phyloP scores from a whole-genome alignment of 169 alveolate species.

The Perkinsus marinus region DNA sequence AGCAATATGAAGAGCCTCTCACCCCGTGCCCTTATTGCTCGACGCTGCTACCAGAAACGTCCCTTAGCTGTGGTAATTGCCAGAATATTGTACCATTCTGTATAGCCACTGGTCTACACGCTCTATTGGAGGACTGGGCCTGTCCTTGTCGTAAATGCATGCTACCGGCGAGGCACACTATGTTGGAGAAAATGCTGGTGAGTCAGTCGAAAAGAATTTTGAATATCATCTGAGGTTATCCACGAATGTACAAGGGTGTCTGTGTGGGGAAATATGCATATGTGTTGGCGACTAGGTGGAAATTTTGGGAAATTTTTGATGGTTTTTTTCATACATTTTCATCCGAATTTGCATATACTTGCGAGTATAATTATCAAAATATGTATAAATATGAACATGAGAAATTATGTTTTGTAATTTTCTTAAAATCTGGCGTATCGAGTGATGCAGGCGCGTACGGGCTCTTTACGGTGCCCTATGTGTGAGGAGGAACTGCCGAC shows the following conservation, averaged over 20 bases:
- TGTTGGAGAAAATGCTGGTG: constrained; percentile 34
- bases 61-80: constrained; percentile 56
- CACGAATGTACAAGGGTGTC: no score
- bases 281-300: no score
- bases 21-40: constrained; percentile 70
- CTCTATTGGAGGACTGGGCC: constrained; percentile 42
- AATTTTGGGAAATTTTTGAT: no score
- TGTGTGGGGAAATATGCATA: no score
- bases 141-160: constrained; percentile 47
- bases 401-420: no score
- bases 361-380: no score
- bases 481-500: neutral
- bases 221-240: no score
- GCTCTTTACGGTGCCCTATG: neutral
- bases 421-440: no score
- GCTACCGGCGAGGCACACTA: constrained; percentile 51
- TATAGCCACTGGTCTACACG: constrained; percentile 67
- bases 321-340: no score
- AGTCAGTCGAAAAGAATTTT: no score
- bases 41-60: constrained; percentile 44
- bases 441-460: neutral
- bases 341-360: no score
- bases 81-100: constrained; percentile 65
- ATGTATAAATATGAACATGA: no score
- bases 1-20: constrained; percentile 35